These are phyloP conservation scores for Trichoderma hamatum DNA, from an alignment of 2,329 filamentous ascomycete genomes.

Conservation along the genomic window DNA sequence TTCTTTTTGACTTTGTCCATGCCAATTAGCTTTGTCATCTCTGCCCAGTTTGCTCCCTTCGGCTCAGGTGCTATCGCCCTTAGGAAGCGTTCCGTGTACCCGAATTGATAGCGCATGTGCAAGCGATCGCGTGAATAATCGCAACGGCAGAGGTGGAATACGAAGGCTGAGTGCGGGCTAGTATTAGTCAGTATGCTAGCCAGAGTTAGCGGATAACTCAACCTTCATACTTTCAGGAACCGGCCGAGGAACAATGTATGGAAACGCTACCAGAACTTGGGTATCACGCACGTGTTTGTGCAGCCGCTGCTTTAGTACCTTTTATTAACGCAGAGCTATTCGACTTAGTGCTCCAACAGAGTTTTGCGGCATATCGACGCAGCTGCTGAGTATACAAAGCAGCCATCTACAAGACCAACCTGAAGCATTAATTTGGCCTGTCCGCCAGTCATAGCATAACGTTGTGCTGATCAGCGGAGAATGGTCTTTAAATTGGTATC, in stretches of 20 bases:
- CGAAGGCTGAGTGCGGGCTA: background rate
- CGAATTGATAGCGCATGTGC: background rate
- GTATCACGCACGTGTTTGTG: slow-evolving; percentile 8
- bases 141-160: background rate
- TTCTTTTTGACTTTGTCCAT: background rate
- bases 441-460: background rate
- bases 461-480: slow-evolving; percentile 18
- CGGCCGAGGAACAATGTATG: slow-evolving; percentile 18
- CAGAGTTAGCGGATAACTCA: slow-evolving; percentile 8
- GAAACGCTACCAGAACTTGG: slow-evolving; percentile 3
- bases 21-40: background rate
- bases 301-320: background rate
- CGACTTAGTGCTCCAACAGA: slow-evolving; percentile 14
- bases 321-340: background rate
- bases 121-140: background rate
- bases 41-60: background rate
- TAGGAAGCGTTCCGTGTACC: background rate
- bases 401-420: background rate
- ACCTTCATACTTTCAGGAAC: slow-evolving; percentile 23
- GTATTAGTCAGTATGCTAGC: background rate
- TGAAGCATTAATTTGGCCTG: background rate
- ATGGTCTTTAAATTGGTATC: background rate
- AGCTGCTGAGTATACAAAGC: background rate
- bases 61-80: background rate
- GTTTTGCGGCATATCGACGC: slow-evolving; percentile 8